Evolutionary conservation across 495 filamentous ascomycete genomes (phyloP), one percentile per base, ranked within the genome.

Genomic region (Hypoxylon rickii): DNA sequence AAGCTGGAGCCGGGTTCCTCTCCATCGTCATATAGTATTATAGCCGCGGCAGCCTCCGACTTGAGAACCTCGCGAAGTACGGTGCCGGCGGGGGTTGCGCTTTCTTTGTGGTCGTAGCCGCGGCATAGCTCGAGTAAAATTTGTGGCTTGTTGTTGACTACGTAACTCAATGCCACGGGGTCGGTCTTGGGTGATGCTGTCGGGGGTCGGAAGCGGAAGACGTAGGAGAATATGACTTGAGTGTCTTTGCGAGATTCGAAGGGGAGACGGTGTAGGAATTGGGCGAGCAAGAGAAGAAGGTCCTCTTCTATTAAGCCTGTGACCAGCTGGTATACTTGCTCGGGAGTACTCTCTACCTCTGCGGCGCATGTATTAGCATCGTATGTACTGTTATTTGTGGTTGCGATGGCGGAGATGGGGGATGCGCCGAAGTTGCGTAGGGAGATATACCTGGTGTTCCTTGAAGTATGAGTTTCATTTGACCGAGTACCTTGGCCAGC

Each of bases 211-310:
- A 90, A 96, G 22, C 91, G 88, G 67, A 96, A 85, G 44, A 89
- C 83, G 72, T 90, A 89, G 8, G 89, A 93, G 77, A 95, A 88
- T 64, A 96, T 92, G 62, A 89, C 87, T 68, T 96, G 89, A 7
- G 86, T 86, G 65, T 96, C 90, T 74, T 95, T 96, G 64, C 89
- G 84, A 19, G 90, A 87, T 76, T 99, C 95, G 77, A 99, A 99
- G 4, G 93, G 89, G 4, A 97, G 83, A 20, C 86, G 79, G 70
- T 88, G 82, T 41, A 99, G 86, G 66, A 85, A 83, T 38, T 81
- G 79, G 20, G 92, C 88, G 31, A 99, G 85, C 24, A 88, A 76
- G 61, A 87, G 89, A 29, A 97, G 83, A 17, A 99, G 76, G 69
- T 97, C 90, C 73, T 96, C 90, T 61, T 91, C 81, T 58, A 96